Evolutionary conservation across 2,329 filamentous ascomycete genomes (phyloP).

Genomic region (Aspergillus cejpii): DNA sequence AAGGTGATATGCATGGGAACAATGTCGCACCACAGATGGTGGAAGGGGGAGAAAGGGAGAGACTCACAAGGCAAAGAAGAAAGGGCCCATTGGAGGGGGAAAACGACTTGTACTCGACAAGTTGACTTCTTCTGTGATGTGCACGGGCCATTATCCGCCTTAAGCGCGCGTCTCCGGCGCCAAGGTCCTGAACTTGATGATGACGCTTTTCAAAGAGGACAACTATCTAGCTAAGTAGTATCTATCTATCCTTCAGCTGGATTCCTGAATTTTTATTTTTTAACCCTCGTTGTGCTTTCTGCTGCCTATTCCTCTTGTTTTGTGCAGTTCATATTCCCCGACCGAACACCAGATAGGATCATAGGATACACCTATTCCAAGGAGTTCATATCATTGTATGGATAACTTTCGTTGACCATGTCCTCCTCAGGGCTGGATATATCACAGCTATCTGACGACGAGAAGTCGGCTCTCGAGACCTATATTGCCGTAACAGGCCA

Average conservation of each 20-base stretch:
- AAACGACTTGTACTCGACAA: conserved; percentile 8
- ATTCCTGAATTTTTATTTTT: background rate
- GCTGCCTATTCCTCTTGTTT: no score
- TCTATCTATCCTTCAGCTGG: background rate
- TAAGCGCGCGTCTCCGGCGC: conserved; percentile 19
- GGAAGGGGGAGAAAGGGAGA: conserved; percentile 8
- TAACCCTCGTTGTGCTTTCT: background rate
- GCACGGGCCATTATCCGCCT: conserved; percentile 10
- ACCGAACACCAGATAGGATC: no score
- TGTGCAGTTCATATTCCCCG: no score
- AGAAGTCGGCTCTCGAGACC: conserved; percentile 80
- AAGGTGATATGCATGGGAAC: conserved; percentile 7
- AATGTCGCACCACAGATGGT: conserved; percentile 16
- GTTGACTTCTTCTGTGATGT: conserved; percentile 2
- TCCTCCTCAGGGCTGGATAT: conserved; percentile 48
- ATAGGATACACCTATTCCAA: background rate
- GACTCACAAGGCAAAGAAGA: conserved; percentile 13
- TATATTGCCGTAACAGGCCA: conserved; percentile 85
- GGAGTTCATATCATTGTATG: conserved; percentile 16
- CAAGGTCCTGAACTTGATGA: conserved; percentile 9
- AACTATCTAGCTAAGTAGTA: conserved; percentile 11
- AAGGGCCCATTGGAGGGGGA: conserved; percentile 17
- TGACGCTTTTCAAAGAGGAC: conserved; percentile 19
- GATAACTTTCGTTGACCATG: conserved; percentile 31
- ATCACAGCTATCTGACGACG: conserved; percentile 63